A percentile compares a stretch with the other conserved stretches of the same genome.
Evolutionary conservation across 805 yeast species (phyloP).

Genomic region (Kuraishia cidri): DNA sequence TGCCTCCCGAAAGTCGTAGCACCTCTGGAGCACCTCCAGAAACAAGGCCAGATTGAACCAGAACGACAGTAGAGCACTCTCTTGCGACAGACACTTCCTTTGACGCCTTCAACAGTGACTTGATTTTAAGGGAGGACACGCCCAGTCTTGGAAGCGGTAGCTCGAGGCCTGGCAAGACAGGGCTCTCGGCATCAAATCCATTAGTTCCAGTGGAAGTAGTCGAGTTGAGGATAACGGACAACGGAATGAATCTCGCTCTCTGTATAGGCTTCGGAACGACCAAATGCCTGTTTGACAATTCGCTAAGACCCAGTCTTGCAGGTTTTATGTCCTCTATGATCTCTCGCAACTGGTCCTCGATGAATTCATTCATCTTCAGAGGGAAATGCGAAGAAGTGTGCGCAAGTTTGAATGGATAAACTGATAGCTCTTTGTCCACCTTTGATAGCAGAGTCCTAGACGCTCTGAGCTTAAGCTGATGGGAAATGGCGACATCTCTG

Average conservation of each 20-base stretch:
- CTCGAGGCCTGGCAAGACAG: slow-evolving; percentile 63
- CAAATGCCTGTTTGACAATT: slow-evolving; percentile 72
- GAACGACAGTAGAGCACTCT: slow-evolving; percentile 67
- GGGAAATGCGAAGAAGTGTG: slow-evolving; percentile 62
- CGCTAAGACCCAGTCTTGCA: slow-evolving; percentile 69
- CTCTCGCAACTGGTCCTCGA: slow-evolving; percentile 28
- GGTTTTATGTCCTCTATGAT: slow-evolving; percentile 49
- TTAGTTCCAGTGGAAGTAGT: slow-evolving; percentile 60
- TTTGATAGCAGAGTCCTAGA: slow-evolving; percentile 63
- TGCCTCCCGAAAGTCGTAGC: slow-evolving; percentile 77
- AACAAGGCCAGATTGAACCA: slow-evolving; percentile 28
- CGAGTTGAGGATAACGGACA: slow-evolving; percentile 51
- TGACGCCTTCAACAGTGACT: slow-evolving; percentile 49
- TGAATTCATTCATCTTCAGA: slow-evolving; percentile 24
- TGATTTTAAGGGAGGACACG: slow-evolving; percentile 58
- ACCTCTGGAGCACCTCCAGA: slow-evolving; percentile 45
- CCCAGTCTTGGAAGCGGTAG: slow-evolving; percentile 70
- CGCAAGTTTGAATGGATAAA: slow-evolving; percentile 84
- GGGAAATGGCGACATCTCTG: slow-evolving; percentile 80
- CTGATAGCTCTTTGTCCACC: slow-evolving; percentile 70
- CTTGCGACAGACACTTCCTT: slow-evolving; percentile 58
- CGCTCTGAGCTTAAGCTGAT: slow-evolving; percentile 66
- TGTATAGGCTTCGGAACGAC: slow-evolving; percentile 68
- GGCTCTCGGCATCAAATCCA: slow-evolving; percentile 60
- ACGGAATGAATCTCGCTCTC: slow-evolving; percentile 65